A percentile compares a stretch with the other conserved stretches of the same genome.
Conservation (phyloP, 352 stramenopile species). For the Phytophthora macrochlamydospora region DNA sequence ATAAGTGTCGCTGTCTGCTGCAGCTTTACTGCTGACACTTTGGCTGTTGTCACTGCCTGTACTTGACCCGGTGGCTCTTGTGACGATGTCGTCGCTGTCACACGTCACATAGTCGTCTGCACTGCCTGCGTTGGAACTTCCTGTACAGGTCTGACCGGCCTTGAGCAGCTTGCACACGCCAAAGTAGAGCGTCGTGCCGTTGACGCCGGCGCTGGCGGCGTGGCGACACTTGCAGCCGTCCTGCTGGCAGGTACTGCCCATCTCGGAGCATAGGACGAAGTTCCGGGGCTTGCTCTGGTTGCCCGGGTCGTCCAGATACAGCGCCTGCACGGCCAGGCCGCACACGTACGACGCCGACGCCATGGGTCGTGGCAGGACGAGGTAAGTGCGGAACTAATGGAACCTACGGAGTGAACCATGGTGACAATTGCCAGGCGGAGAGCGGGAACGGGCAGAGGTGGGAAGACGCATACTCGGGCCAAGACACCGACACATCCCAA, state of each 20-base stretch:
- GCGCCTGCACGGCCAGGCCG: neutral
- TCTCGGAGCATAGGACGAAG: conserved; percentile 8
- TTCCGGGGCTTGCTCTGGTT: conserved; percentile 3
- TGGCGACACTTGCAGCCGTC: conserved; percentile 8
- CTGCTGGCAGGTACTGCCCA: neutral
- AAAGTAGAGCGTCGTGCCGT: conserved; percentile 9
- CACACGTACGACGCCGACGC: neutral
- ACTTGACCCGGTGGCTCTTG: neutral
- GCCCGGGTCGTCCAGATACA: conserved; percentile 13
- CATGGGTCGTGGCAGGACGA: neutral
- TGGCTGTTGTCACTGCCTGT: conserved; percentile 20
- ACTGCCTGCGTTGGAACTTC: neutral
- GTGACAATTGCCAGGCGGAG: conserved; percentile 18
- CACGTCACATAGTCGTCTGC: neutral
- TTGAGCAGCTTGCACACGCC: conserved; percentile 3
- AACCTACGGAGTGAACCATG: too few relatives aligned
- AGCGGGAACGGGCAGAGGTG: conserved; percentile 24
- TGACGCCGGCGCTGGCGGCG: neutral
- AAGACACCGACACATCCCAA: conserved; percentile 22
- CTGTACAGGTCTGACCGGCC: conserved; percentile 3
- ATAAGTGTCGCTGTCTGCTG: neutral
- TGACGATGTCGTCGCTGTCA: neutral
- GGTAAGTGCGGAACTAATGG: too few relatives aligned
- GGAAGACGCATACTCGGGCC: conserved; percentile 33
- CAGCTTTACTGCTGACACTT: neutral